phyloP scores from a whole-genome alignment of 2,329 filamentous ascomycete genomes.

The Gaeumannomyces tritici region DNA sequence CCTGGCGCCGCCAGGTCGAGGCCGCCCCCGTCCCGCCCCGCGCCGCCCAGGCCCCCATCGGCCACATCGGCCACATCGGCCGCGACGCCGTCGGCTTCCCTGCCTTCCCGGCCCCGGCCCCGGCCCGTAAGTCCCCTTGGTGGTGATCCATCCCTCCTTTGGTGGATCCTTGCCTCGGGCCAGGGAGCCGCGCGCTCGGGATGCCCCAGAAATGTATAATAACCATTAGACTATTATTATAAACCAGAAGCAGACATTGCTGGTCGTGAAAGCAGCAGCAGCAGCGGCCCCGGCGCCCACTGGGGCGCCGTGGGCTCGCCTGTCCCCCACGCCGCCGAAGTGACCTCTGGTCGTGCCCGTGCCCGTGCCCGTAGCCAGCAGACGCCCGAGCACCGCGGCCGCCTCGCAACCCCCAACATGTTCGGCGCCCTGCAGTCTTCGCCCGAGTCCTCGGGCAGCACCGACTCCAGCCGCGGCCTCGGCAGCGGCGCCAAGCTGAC shows the following conservation, averaged over 20 bases:
- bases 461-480: not conserved
- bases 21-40: too few species aligned
- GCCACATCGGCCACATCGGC: not conserved
- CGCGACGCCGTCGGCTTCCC: too few species aligned
- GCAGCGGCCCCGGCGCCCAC: not conserved
- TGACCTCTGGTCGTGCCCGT: not conserved
- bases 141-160: not conserved
- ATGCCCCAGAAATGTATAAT: too few species aligned
- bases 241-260: not conserved
- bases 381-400: not conserved
- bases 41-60: not conserved
- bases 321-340: not conserved
- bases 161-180: too few species aligned
- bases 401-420: not conserved
- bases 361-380: not conserved
- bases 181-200: too few species aligned
- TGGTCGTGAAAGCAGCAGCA: too few species aligned
- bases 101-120: not conserved
- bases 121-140: not conserved
- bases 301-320: constrained; percentile 1
- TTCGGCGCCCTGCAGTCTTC: not conserved
- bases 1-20: not conserved
- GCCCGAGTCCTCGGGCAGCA: not conserved
- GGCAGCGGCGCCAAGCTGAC: not conserved
- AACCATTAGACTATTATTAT: too few species aligned